phyloP scores from a whole-genome alignment of 441 rosid species.

The Pelargonium cotyledonis region DNA sequence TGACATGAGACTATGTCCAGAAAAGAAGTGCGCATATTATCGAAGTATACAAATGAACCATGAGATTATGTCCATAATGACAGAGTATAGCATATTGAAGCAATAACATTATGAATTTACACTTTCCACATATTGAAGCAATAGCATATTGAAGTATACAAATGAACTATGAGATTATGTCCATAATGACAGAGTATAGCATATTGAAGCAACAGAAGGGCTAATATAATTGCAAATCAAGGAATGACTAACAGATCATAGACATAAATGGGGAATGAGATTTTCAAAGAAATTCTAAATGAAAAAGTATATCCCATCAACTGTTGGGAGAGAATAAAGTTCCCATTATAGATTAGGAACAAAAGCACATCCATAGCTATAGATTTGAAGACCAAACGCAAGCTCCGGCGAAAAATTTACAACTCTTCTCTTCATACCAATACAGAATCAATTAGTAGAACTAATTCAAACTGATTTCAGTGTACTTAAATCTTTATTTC shows the following conservation, averaged over 20 bases:
- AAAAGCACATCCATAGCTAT: not conserved
- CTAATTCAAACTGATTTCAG: not conserved
- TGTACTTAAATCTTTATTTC: not conserved
- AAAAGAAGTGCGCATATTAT: not conserved
- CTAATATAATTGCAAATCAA: too few relatives aligned
- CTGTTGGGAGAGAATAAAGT: not conserved
- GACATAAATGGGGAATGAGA: too few relatives aligned
- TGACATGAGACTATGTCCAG: not conserved
- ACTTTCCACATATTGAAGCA: too few relatives aligned
- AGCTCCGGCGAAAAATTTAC: not conserved
- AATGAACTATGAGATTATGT: not conserved
- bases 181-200: not conserved
- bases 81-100: not conserved
- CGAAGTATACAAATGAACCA: too few relatives aligned
- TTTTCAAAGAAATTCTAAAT: too few relatives aligned
- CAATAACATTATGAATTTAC: too few relatives aligned
- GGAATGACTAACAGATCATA: too few relatives aligned
- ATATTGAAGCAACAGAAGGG: not conserved
- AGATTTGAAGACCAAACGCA: not conserved
- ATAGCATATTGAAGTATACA: too few relatives aligned
- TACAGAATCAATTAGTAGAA: not conserved
- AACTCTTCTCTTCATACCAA: too few relatives aligned
- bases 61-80: not conserved
- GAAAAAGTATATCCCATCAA: not conserved
- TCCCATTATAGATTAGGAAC: not conserved